Base-by-base conservation (phyloP, 2,329 filamentous ascomycete species). In the Mycosphaerella sp. region DNA sequence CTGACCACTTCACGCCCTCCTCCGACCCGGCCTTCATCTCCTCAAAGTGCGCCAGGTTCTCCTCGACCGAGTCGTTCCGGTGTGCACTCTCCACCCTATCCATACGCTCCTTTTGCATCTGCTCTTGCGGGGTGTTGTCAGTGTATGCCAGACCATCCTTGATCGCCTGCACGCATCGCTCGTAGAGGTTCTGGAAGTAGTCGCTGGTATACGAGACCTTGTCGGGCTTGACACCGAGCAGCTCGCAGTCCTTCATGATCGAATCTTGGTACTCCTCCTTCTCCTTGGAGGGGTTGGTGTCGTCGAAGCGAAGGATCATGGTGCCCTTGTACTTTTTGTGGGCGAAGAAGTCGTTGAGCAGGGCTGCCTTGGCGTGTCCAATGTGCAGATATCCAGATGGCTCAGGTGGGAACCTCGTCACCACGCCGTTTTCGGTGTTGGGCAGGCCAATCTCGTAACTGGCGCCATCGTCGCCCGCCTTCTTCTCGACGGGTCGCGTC, bases 231-330 rank as follows among this genome's bases (percentile, higher is more conserved):
- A 98, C 88, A 31, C 91, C 92, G 80, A 98, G 89, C 50, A 97
- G 80, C 47, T 84, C 83, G 48, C 96, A 80, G 72, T 98, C 93
- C 75, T 95, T 86, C 39, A 95, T 78, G 59, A 98, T 98, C 4
- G 90, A 81, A 73, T 97, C 90, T 70, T 97, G 86, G 70, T 86
- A 98, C 75, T 97, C 93, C 70, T 92, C 84, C 77, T 95, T 96
- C 78, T 98, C 93, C 72, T 97, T 97, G 56, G 87, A 85, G 6
- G 93, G 93, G 74, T 98, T 98, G 53, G 93, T 98, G 69, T 98
- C 93, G 69, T 98, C 93, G 67, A 98, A 93, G 56, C 93, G 87
- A 47, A 97, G 82, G 56, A 95, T 84, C 64, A 98, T 79, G 66
- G 86, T 95, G 66, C 93, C 93, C 57, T 92, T 85, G 78, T 95